phyloP scores from a whole-genome alignment of 2,329 filamentous ascomycete genomes.

The Bipolaris bicolor region DNA sequence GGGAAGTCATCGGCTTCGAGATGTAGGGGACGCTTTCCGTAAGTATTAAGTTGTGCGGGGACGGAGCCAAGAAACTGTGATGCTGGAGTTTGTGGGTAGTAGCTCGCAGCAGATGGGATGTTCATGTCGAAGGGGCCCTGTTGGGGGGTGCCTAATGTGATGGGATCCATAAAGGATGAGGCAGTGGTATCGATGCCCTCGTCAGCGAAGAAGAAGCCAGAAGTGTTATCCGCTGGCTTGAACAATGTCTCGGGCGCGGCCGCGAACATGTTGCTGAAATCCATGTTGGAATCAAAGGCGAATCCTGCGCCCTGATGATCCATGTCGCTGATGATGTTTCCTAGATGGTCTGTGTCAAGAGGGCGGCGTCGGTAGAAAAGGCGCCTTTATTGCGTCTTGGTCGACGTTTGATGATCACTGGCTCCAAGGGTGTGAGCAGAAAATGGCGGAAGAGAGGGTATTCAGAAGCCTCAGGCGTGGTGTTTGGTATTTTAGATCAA shows the following conservation, averaged over 20 bases:
- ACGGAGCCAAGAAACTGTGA: slow-evolving; percentile 36
- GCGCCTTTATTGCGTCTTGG: slow-evolving; percentile 11
- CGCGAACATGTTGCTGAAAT: slow-evolving; percentile 38
- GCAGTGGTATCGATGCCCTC: slow-evolving; percentile 44
- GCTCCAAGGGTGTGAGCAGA: slow-evolving; percentile 30
- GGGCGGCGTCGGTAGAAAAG: slow-evolving; percentile 22
- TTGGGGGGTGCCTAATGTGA: slow-evolving; percentile 30
- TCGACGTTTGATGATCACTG: slow-evolving; percentile 28
- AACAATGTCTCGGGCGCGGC: slow-evolving; percentile 29
- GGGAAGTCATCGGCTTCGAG: slow-evolving; percentile 41
- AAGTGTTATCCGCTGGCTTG: slow-evolving; percentile 42
- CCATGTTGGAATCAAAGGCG: slow-evolving; percentile 42
- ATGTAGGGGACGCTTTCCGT: slow-evolving; percentile 42
- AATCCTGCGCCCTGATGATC: slow-evolving; percentile 38
- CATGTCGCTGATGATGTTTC: slow-evolving; percentile 24
- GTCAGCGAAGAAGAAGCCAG: slow-evolving; percentile 41
- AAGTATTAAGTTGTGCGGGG: slow-evolving; percentile 29
- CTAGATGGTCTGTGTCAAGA: slow-evolving; percentile 26
- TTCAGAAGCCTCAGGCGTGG: slow-evolving; percentile 40
- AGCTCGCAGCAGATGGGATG: slow-evolving; percentile 23
- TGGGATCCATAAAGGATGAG: slow-evolving; percentile 27
- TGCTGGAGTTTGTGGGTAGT: slow-evolving; percentile 35
- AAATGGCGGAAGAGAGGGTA: slow-evolving; percentile 39
- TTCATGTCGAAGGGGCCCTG: slow-evolving; percentile 29
- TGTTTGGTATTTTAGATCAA: slow-evolving; percentile 33